A percentile compares a stretch with the other conserved stretches of the same genome.
These are phyloP conservation scores for Plenodomus tracheiphilus DNA, from an alignment of 2,329 filamentous ascomycete genomes.

Conservation along the genomic window DNA sequence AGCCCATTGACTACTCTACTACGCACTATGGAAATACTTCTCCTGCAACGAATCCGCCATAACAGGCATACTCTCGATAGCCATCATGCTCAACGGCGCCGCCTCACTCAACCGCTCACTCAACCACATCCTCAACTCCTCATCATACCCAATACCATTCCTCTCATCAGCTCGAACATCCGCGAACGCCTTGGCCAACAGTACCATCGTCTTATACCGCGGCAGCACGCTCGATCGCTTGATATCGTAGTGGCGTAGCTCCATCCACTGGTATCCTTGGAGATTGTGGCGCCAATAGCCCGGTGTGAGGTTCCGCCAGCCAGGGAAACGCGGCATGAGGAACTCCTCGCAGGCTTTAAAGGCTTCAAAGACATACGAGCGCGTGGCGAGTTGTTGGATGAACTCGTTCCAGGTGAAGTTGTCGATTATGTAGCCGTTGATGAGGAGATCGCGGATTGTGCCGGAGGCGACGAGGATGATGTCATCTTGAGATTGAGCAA, in stretches of 20 bases:
- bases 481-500: conserved; percentile 48
- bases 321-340: conserved; percentile 78
- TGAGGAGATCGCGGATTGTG: conserved; percentile 58
- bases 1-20: conserved; percentile 1
- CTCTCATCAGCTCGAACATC: conserved; percentile 41
- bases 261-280: conserved; percentile 32
- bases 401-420: conserved; percentile 80
- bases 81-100: conserved; percentile 46
- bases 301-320: conserved; percentile 59
- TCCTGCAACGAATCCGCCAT: conserved; percentile 38
- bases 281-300: conserved; percentile 26
- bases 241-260: conserved; percentile 32
- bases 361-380: conserved; percentile 65
- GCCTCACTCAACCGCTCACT: conserved; percentile 36
- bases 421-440: conserved; percentile 72
- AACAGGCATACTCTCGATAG: conserved; percentile 51
- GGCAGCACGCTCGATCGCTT: conserved; percentile 38
- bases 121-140: conserved; percentile 20
- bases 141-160: conserved; percentile 30
- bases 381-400: conserved; percentile 67
- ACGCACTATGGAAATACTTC: conserved; percentile 21
- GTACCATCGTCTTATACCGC: conserved; percentile 49
- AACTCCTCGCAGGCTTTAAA: conserved; percentile 74
- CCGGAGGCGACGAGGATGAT: conserved; percentile 34
- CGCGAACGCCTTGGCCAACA: conserved; percentile 45